Base-by-base conservation (phyloP, 1,139 yeast species). In the Petasospora rhodanensis region DNA sequence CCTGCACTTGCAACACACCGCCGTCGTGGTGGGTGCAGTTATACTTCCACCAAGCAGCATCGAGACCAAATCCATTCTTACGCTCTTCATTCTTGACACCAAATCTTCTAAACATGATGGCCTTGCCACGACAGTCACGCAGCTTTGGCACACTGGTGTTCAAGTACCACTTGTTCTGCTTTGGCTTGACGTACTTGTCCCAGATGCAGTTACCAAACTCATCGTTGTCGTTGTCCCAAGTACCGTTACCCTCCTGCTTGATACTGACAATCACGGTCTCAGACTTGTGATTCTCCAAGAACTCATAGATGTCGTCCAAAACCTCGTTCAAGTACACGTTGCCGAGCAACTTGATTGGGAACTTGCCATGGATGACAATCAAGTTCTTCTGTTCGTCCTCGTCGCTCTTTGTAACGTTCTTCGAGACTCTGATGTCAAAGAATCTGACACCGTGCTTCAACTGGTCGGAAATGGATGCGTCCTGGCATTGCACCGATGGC, bases 401-500 rank as follows among this genome's bases (percentile, higher is more conserved):
- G 10, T 48, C 51, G 16, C 37, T 28, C 28, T 47, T 47, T 47
- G 74, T 58, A 35, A 76, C 73, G 43, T 75, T 73, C 47, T 73
- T 72, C 5, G 85, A 82, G 7, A 72, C 68, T 45, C 91, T 68
- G 30, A 83, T 58, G 52, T 83, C 93, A 41, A 83, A 64, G 50
- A 81, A 83, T 39, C 93, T 66, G 13, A 83, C 79, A 7, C 93
- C 94, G 46, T 82, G 66, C 32, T 70, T 61, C 60, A 83, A 69
- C 58, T 83, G 94, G 3, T 71, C 72, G 2, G 70, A 59, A 31
- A 83, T 65, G 2, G 73, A 58, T 8, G 65, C 73, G 14, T 78
- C 84, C 55, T 83, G 94, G 56, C 94, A 83, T 54, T 78, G 81
- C 21, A 82, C 91, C 0, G 86, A 76, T 14, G 91, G 91, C 33